Percentiles rank a stretch among this genome's conserved stretches.
phyloP scores from a whole-genome alignment of 768 basidiomycete genomes.

The Strobilomyces confusus region DNA sequence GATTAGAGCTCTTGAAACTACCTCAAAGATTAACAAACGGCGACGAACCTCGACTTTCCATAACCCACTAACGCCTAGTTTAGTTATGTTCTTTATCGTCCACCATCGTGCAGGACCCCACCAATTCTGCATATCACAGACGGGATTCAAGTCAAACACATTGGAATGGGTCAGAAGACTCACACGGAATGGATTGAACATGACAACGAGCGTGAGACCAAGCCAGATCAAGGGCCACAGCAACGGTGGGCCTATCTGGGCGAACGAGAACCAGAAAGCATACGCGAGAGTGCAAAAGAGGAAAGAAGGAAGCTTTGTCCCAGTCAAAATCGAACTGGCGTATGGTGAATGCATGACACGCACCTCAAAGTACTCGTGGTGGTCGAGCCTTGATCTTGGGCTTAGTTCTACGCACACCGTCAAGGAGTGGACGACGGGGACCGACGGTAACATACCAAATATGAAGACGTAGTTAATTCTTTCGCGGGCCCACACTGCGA shows the following conservation, averaged over 20 bases:
- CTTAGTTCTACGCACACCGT: slow-evolving; percentile 53
- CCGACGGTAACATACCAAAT: slow-evolving; percentile 50
- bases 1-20: slow-evolving; percentile 5
- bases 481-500: slow-evolving; percentile 68
- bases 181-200: slow-evolving; percentile 76
- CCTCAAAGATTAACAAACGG: neutral
- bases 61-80: slow-evolving; percentile 64
- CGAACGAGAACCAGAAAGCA: slow-evolving; percentile 83
- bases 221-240: slow-evolving; percentile 86
- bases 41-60: slow-evolving; percentile 64
- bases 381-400: slow-evolving; percentile 66
- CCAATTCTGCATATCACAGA: slow-evolving; percentile 42
- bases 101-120: slow-evolving; percentile 56
- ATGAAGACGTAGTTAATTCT: slow-evolving; percentile 93
- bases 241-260: slow-evolving; percentile 62
- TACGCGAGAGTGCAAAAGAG: slow-evolving; percentile 69
- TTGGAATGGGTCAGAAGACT: neutral
- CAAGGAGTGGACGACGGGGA: neutral
- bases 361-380: slow-evolving; percentile 73
- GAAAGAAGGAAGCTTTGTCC: slow-evolving; percentile 67
- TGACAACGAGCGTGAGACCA: slow-evolving; percentile 47
- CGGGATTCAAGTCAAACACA: neutral
- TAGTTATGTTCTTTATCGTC: slow-evolving; percentile 61
- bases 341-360: slow-evolving; percentile 8
- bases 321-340: neutral